Percentiles rank a stretch among this genome's conserved stretches.
phyloP scores from a whole-genome alignment of 148 eudicot genomes.

The Vaccinium corymbosum region DNA sequence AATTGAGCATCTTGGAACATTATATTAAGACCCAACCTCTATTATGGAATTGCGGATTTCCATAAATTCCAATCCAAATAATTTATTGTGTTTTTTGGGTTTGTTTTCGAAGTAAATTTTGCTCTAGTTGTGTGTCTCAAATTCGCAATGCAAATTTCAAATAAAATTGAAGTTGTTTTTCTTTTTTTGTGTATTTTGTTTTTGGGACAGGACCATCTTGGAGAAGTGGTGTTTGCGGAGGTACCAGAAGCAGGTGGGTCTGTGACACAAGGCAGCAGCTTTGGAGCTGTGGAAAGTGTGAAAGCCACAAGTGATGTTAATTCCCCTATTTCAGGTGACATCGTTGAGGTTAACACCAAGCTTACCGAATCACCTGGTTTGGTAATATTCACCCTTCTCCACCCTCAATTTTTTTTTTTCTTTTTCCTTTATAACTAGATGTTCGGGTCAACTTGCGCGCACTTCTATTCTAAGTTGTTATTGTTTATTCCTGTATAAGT shows the following conservation, averaged over 20 bases:
- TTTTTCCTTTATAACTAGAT: not conserved
- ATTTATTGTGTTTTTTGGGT: no score
- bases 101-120: no score
- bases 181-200: no score
- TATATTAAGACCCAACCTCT: no score
- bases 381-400: constrained; percentile 37
- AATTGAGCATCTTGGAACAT: no score
- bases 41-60: no score
- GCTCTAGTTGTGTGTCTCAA: no score
- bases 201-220: constrained; percentile 61
- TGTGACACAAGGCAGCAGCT: constrained; percentile 49
- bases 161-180: no score
- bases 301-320: constrained; percentile 90
- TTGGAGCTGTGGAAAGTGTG: constrained; percentile 93
- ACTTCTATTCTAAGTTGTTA: no score
- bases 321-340: constrained; percentile 84
- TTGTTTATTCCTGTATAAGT: no score
- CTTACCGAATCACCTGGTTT: constrained; percentile 75
- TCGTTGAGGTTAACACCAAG: constrained; percentile 78
- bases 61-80: no score
- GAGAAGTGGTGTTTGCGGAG: constrained; percentile 94
- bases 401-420: not conserved
- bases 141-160: not conserved
- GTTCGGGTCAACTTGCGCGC: not conserved
- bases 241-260: constrained; percentile 63